Percentiles rank a stretch among this genome's conserved stretches.
Conservation (phyloP, 192 early-diverging fungal species). For the Linnemannia zychae region DNA sequence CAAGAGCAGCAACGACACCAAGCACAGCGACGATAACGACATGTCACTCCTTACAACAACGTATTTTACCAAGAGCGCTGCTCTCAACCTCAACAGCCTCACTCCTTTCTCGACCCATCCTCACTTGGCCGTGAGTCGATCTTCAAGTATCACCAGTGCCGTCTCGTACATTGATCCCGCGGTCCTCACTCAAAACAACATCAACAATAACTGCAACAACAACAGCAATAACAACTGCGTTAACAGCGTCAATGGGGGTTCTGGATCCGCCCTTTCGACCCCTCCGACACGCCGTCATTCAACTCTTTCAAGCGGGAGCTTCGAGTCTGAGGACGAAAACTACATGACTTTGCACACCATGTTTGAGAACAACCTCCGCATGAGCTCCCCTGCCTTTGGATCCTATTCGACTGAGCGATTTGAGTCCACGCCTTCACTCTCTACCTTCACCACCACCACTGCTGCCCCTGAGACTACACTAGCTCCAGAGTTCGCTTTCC, state of each 20-base stretch:
- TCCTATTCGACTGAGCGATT: not conserved
- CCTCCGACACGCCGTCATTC: conserved; percentile 3
- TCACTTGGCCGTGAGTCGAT: conserved; percentile 14
- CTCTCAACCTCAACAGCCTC: conserved; percentile 6
- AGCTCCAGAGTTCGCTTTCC: not conserved
- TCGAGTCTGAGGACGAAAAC: conserved; percentile 14
- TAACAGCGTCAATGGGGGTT: not conserved
- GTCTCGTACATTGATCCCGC: conserved; percentile 27
- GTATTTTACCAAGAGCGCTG: not conserved
- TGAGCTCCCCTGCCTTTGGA: not conserved
- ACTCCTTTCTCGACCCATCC: not conserved
- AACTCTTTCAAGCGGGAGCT: not conserved
- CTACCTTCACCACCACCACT: not conserved
- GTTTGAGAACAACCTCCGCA: conserved; percentile 14
- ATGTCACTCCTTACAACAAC: not conserved
- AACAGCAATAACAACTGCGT: not conserved
- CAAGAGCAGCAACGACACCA: conserved; percentile 2
- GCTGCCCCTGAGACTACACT: not conserved
- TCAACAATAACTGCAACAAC: not conserved
- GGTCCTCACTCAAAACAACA: conserved; percentile 1
- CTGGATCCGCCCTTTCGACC: not conserved
- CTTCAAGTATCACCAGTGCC: conserved; percentile 9
- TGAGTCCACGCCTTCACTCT: not conserved
- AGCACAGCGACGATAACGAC: not conserved
- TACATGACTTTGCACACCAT: conserved; percentile 5